Percentiles rank a stretch among this genome's conserved stretches.
phyloP scores from a whole-genome alignment of 2,329 filamentous ascomycete species.

The Tolypocladium guangdongense region DNA sequence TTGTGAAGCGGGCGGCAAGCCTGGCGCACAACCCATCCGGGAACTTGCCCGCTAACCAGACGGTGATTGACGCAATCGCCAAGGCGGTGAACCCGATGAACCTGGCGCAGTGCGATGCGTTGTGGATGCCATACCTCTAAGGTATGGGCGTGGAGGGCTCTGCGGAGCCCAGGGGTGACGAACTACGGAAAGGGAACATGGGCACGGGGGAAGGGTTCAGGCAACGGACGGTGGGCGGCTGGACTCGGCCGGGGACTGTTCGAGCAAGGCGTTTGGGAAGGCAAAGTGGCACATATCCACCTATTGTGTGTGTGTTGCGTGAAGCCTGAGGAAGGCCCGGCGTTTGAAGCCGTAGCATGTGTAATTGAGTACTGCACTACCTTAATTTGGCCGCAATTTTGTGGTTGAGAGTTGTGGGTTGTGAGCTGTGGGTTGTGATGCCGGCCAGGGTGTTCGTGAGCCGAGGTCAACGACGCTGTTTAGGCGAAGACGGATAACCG shows the following conservation, averaged over 20 bases:
- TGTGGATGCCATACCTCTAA: slow-evolving; percentile 96
- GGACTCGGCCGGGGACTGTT: neutral
- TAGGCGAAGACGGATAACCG: neutral
- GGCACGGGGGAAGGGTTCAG: neutral
- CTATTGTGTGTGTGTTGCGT: neutral
- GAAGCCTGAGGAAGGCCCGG: neutral
- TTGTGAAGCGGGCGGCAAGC: slow-evolving; percentile 81
- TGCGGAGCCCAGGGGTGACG: neutral
- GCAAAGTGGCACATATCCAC: neutral
- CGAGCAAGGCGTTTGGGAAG: slow-evolving; percentile 7
- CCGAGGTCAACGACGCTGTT: neutral
- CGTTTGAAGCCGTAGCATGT: neutral
- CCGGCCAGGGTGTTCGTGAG: too few species aligned
- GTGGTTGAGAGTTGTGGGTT: neutral
- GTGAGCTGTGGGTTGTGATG: neutral
- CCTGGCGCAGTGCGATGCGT: slow-evolving; percentile 73
- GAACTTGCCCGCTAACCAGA: slow-evolving; percentile 90
- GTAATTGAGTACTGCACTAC: neutral
- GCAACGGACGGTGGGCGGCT: neutral
- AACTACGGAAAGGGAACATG: neutral
- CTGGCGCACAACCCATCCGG: slow-evolving; percentile 68
- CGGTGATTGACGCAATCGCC: slow-evolving; percentile 88
- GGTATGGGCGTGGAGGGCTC: neutral
- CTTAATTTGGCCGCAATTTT: too few species aligned
- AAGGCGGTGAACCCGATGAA: slow-evolving; percentile 87